Evolutionary conservation across 192 early-diverging fungal genomes (phyloP).

Genomic region (Coemansia sp.): DNA sequence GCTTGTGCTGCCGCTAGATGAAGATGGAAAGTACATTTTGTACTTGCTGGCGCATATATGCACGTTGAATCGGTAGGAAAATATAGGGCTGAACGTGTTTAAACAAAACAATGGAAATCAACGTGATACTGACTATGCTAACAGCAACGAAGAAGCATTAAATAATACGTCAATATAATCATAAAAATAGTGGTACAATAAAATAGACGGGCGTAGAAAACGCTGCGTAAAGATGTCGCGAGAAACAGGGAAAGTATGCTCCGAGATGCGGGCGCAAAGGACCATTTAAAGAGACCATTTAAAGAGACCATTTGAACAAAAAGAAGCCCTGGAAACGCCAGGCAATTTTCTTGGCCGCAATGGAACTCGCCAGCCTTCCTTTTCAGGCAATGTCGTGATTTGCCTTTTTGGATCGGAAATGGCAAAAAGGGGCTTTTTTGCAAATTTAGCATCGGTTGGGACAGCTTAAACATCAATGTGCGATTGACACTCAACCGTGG

Average conservation of each 20-base stretch:
- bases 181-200: not conserved
- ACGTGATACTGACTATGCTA: not conserved
- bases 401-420: not conserved
- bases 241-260: not conserved
- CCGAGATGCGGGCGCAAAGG: not conserved
- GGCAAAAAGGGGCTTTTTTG: not conserved
- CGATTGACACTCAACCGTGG: slow-evolving; percentile 2
- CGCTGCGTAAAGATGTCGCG: not conserved
- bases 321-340: not conserved
- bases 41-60: not conserved
- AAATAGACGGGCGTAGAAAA: not conserved
- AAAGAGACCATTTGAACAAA: not conserved
- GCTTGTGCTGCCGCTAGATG: slow-evolving; percentile 8
- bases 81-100: not conserved
- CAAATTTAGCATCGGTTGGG: not conserved
- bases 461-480: not conserved
- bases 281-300: not conserved
- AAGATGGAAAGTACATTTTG: slow-evolving; percentile 29
- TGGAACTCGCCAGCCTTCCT: not conserved
- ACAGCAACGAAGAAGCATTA: not conserved
- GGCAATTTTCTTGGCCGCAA: not conserved
- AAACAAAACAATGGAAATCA: not conserved
- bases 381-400: slow-evolving; percentile 1
- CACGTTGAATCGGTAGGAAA: not conserved
- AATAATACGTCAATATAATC: not conserved